Evolutionary conservation across 2,329 filamentous ascomycete genomes (phyloP).

Genomic region (Arthrobotrys pseudoclavata): DNA sequence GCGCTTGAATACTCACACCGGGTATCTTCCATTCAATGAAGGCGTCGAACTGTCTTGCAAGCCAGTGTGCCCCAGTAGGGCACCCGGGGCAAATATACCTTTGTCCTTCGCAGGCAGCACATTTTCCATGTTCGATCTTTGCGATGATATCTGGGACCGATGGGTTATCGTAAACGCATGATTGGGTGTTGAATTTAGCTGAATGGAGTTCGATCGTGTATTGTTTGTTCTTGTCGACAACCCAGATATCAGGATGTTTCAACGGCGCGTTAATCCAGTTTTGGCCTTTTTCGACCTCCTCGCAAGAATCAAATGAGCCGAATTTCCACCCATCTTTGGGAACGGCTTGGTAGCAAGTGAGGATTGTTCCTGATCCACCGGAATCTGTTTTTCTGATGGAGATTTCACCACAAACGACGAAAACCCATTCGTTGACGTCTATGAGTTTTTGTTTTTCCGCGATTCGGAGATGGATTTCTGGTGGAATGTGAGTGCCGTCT

Average conservation of each 20-base stretch:
- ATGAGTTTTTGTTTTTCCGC: background rate
- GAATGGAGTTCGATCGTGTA: background rate
- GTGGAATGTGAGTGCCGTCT: background rate
- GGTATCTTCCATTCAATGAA: background rate
- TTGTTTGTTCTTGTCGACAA: background rate
- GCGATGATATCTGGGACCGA: slow-evolving; percentile 9
- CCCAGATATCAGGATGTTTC: background rate
- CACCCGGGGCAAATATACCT: background rate
- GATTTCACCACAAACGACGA: slow-evolving; percentile 13
- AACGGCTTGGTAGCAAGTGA: background rate
- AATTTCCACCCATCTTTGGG: background rate
- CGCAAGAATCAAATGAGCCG: background rate
- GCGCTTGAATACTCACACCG: background rate
- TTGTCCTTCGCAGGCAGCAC: background rate
- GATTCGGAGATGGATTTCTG: background rate
- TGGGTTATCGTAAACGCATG: background rate
- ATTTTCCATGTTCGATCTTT: background rate
- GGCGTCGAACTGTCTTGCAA: background rate
- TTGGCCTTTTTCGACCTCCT: background rate
- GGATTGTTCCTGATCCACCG: background rate
- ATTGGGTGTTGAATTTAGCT: rapidly evolving
- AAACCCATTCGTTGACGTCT: background rate
- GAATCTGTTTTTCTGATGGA: background rate
- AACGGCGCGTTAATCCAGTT: background rate
- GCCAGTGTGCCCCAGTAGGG: background rate